A percentile compares a stretch with the other conserved stretches of the same genome.
Conservation (phyloP, 805 yeast species). For the Candida broadrunensis region DNA sequence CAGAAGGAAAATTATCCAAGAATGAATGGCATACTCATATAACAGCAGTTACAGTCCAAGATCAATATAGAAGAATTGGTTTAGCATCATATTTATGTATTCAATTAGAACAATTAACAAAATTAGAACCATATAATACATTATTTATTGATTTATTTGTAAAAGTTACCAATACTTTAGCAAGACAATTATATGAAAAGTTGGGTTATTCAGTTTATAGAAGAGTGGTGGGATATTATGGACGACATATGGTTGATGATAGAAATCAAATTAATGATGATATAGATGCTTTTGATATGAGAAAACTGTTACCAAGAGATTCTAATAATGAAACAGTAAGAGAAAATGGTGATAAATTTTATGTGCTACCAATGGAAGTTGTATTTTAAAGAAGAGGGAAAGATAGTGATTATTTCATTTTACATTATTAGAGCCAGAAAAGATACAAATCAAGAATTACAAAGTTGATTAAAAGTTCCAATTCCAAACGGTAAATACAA, state of each 20-base stretch:
- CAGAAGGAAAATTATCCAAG: slow-evolving; percentile 68
- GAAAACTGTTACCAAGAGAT: slow-evolving; percentile 63
- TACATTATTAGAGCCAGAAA: too few species aligned
- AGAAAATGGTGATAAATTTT: slow-evolving; percentile 55
- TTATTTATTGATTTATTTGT: slow-evolving; percentile 91
- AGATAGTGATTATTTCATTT: too few species aligned
- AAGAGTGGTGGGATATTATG: slow-evolving; percentile 87
- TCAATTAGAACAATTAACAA: slow-evolving; percentile 67
- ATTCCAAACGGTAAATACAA: too few species aligned
- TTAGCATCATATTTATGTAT: slow-evolving; percentile 78
- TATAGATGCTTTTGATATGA: slow-evolving; percentile 87
- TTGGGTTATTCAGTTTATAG: slow-evolving; percentile 83
- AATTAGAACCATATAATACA: slow-evolving; percentile 70
- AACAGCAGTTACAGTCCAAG: slow-evolving; percentile 89
- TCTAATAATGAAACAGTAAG: slow-evolving; percentile 50
- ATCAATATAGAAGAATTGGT: slow-evolving; percentile 79
- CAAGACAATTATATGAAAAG: slow-evolving; percentile 78
- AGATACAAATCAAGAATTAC: too few species aligned
- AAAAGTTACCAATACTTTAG: slow-evolving; percentile 77
- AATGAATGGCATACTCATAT: slow-evolving; percentile 95
- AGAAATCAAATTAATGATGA: slow-evolving; percentile 55
- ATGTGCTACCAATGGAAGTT: slow-evolving; percentile 67
- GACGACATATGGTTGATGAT: slow-evolving; percentile 47
- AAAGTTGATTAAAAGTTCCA: too few species aligned
- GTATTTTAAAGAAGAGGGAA: too few species aligned